These are phyloP conservation scores for Prunella vulgaris DNA, from an alignment of 257 asterid genomes.

Conservation along the genomic window DNA sequence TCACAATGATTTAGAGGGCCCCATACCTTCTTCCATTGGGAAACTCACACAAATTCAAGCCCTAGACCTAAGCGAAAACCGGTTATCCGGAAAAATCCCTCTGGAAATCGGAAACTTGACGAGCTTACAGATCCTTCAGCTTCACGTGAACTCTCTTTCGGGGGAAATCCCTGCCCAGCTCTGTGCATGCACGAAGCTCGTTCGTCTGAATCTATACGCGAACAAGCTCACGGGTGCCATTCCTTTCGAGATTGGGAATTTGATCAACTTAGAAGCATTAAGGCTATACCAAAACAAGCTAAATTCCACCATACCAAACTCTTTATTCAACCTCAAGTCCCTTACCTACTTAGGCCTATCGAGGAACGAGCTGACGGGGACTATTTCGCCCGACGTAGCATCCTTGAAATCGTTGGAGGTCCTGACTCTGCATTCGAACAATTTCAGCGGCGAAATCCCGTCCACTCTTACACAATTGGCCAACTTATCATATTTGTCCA, in stretches of 20 bases:
- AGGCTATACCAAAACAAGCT: conserved; percentile 47
- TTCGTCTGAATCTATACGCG: conserved; percentile 33
- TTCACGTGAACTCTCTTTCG: conserved; percentile 44
- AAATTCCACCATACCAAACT: conserved; percentile 57
- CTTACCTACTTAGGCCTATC: conserved; percentile 57
- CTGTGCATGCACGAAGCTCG: conserved; percentile 43
- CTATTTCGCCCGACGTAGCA: conserved; percentile 43
- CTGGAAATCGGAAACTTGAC: conserved; percentile 53
- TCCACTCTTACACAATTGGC: conserved; percentile 43
- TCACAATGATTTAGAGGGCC: conserved; percentile 44
- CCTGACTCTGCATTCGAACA: conserved; percentile 67
- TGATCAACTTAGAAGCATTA: conserved; percentile 37
- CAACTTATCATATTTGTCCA: conserved; percentile 58
- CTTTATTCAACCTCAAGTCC: conserved; percentile 45
- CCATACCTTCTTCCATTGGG: conserved; percentile 63
- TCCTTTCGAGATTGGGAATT: conserved; percentile 57
- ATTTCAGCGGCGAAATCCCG: conserved; percentile 63
- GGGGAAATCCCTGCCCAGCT: conserved; percentile 68
- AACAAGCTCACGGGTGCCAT: conserved; percentile 58
- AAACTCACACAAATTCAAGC: conserved; percentile 35
- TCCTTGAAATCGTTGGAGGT: conserved; percentile 50
- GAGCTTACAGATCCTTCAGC: conserved; percentile 42
- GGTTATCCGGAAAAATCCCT: conserved; percentile 59
- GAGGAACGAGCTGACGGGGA: conserved; percentile 46
- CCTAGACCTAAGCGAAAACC: conserved; percentile 58